A percentile compares a stretch with the other conserved stretches of the same genome.
These are phyloP conservation scores for Triglochin maritima DNA, from an alignment of 106 monocot species.

Conservation along the genomic window DNA sequence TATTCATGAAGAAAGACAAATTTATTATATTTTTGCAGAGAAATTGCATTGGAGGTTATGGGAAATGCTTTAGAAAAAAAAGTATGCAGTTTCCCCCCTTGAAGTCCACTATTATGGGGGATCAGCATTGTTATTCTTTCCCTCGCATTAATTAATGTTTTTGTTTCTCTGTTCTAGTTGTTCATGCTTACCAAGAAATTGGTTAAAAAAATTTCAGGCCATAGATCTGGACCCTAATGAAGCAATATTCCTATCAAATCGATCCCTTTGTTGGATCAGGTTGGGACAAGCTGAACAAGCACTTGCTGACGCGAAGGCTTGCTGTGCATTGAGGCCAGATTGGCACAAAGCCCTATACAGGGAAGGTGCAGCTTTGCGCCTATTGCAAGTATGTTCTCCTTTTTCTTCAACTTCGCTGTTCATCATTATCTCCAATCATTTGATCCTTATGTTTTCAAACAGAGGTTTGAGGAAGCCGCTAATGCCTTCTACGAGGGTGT, in stretches of 20 bases:
- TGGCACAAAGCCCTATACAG: conserved; percentile 93
- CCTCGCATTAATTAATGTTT: too few relatives aligned
- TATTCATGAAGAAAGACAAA: too few relatives aligned
- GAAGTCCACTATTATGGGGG: too few relatives aligned
- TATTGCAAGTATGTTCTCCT: conserved; percentile 38
- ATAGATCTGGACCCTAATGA: conserved; percentile 82
- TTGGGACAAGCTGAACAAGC: conserved; percentile 69
- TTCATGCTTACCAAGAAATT: too few relatives aligned
- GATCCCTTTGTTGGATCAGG: conserved; percentile 80
- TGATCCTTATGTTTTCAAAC: conserved; percentile 3
- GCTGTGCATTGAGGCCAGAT: conserved; percentile 54
- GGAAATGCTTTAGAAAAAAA: too few relatives aligned
- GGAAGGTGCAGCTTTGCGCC: conserved; percentile 74
- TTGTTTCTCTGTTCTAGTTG: not conserved
- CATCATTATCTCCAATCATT: not conserved
- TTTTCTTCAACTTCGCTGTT: not conserved
- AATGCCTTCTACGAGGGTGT: conserved; percentile 95
- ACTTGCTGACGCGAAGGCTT: conserved; percentile 68
- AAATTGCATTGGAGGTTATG: too few relatives aligned
- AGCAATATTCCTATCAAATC: conserved; percentile 62
- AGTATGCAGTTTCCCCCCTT: too few relatives aligned
- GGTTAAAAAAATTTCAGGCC: conserved; percentile 30
- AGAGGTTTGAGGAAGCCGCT: conserved; percentile 90
- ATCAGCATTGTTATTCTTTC: too few relatives aligned
- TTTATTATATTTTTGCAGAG: too few relatives aligned